phyloP scores from a whole-genome alignment of 805 yeast genomes.

The Brettanomyces sp. region DNA sequence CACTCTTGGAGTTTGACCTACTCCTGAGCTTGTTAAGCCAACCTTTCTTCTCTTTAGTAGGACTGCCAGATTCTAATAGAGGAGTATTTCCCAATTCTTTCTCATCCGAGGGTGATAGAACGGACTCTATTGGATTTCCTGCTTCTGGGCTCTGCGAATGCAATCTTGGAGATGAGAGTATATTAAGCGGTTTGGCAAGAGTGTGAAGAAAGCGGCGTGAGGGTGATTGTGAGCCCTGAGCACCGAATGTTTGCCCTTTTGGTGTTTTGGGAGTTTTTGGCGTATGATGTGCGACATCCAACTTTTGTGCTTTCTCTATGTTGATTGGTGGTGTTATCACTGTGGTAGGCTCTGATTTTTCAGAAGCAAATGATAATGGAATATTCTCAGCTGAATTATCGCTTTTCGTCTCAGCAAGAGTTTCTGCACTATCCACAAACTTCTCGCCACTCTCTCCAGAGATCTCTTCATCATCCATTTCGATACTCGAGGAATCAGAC shows the following conservation, averaged over 20 bases:
- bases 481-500: not conserved
- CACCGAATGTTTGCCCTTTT: not conserved
- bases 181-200: constrained; percentile 10
- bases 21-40: constrained; percentile 39
- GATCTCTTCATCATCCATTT: too few species aligned
- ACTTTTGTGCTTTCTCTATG: too few species aligned
- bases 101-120: not conserved
- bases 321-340: too few species aligned
- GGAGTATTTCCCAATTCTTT: not conserved
- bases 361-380: too few species aligned
- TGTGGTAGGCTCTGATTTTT: too few species aligned
- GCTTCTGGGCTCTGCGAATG: not conserved
- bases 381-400: too few species aligned
- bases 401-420: not conserved
- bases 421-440: not conserved
- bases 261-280: too few species aligned
- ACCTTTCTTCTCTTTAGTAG: constrained; percentile 15
- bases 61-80: not conserved
- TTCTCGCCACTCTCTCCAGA: too few species aligned
- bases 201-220: constrained; percentile 6
- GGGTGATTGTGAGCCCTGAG: constrained; percentile 1
- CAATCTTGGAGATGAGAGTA: constrained; percentile 9
- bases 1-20: constrained; percentile 16
- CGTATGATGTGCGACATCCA: too few species aligned
- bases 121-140: not conserved